Percentiles rank a stretch among this genome's conserved stretches.
Evolutionary conservation across 768 basidiomycete species (phyloP).

Genomic region (Rossbeevera mucosa): DNA sequence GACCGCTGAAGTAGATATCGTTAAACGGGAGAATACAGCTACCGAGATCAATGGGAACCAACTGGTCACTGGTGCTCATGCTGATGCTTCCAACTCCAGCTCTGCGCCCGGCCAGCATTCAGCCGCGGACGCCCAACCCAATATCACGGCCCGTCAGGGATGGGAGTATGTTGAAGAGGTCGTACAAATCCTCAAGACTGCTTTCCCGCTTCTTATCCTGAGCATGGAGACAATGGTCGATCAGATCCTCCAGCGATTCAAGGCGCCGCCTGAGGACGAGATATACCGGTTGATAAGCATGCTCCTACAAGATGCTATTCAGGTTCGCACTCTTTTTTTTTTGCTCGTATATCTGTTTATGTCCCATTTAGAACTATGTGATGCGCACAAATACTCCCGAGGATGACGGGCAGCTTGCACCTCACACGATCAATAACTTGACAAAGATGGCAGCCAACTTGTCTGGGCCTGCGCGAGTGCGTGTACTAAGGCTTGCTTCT

Average conservation of each 20-base stretch:
- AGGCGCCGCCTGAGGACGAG: slow-evolving; percentile 86
- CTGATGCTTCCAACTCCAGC: slow-evolving; percentile 16
- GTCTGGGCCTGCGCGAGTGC: slow-evolving; percentile 52
- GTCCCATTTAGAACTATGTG: slow-evolving; percentile 53
- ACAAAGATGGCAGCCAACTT: slow-evolving; percentile 59
- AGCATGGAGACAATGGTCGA: slow-evolving; percentile 98
- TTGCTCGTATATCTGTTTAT: background rate
- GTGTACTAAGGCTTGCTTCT: slow-evolving; percentile 14
- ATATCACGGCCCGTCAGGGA: slow-evolving; percentile 53
- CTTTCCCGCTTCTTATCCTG: slow-evolving; percentile 89
- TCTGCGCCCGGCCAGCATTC: slow-evolving; percentile 12
- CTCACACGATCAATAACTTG: slow-evolving; percentile 52
- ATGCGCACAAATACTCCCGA: slow-evolving; percentile 59
- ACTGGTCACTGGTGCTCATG: slow-evolving; percentile 14
- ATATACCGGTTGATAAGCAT: slow-evolving; percentile 88
- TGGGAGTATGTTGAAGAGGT: slow-evolving; percentile 94
- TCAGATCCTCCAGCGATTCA: slow-evolving; percentile 86
- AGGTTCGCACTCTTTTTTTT: slow-evolving; percentile 43
- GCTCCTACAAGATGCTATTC: slow-evolving; percentile 81
- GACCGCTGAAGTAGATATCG: slow-evolving; percentile 26
- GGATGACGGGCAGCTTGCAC: slow-evolving; percentile 61
- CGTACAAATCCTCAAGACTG: slow-evolving; percentile 88
- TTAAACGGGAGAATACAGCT: slow-evolving; percentile 19
- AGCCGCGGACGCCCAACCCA: slow-evolving; percentile 19
- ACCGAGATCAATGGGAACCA: slow-evolving; percentile 26